phyloP scores from a whole-genome alignment of 2,329 filamentous ascomycete species.

The Sporothrix brunneoviolacea region DNA sequence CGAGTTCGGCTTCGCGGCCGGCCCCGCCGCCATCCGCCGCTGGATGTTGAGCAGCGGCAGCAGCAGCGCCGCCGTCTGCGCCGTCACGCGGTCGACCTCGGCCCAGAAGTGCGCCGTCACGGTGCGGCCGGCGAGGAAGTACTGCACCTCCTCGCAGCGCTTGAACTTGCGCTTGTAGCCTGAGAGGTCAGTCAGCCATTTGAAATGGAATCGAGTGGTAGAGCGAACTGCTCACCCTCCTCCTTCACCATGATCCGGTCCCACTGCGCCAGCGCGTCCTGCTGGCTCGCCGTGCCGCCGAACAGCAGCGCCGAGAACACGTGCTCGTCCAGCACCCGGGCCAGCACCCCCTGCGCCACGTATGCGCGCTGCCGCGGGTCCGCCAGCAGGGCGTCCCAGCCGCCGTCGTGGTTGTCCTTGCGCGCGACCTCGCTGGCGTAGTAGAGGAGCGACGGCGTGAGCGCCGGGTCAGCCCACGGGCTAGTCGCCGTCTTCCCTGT shows the following conservation, averaged over 20 bases:
- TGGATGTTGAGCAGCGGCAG: conserved; percentile 30
- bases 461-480: conserved; percentile 18
- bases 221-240: conserved; percentile 26
- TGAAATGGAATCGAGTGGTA: conserved; percentile 2
- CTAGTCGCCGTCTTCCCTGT: no score
- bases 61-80: conserved; percentile 28
- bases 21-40: conserved; percentile 21
- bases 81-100: conserved; percentile 29
- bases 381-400: conserved; percentile 30
- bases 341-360: conserved; percentile 31
- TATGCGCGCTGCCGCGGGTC: conserved; percentile 25
- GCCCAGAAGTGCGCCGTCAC: conserved; percentile 32
- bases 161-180: conserved; percentile 31
- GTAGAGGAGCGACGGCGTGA: conserved; percentile 28
- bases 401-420: conserved; percentile 27
- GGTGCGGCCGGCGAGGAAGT: conserved; percentile 19
- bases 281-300: conserved; percentile 27
- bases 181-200: conserved; percentile 16
- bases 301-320: conserved; percentile 35
- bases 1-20: no score
- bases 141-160: conserved; percentile 26
- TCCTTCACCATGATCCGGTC: conserved; percentile 25
- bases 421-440: conserved; percentile 28
- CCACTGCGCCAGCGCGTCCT: conserved; percentile 24
- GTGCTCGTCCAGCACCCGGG: conserved; percentile 31